These are phyloP conservation scores for Pseudocercospora ulei DNA, from an alignment of 2,329 filamentous ascomycete genomes.

Conservation along the genomic window DNA sequence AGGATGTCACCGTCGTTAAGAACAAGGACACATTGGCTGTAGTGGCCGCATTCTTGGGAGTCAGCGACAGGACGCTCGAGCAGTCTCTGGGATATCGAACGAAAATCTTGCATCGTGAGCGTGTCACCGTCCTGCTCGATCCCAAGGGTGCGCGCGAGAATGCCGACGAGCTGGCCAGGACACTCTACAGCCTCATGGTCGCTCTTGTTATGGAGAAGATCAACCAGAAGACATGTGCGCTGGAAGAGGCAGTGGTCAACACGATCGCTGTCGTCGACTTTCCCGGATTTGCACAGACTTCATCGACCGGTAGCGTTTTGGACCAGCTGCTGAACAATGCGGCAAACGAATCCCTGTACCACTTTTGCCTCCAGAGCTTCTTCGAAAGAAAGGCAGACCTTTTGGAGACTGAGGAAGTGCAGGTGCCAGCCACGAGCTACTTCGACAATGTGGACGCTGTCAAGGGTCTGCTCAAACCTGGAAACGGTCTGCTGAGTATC, in stretches of 20 bases:
- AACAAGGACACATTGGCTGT: constrained; percentile 84
- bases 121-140: constrained; percentile 97
- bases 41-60: constrained; percentile 87
- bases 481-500: constrained; percentile 87
- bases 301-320: constrained; percentile 70
- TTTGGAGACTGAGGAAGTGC: constrained; percentile 87
- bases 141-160: constrained; percentile 80
- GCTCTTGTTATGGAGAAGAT: constrained; percentile 88
- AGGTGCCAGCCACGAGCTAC: constrained; percentile 82
- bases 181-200: constrained; percentile 85
- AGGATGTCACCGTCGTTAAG: constrained; percentile 74
- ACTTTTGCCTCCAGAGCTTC: constrained; percentile 87
- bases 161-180: constrained; percentile 86
- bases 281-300: constrained; percentile 80
- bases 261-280: constrained; percentile 94
- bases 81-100: constrained; percentile 88
- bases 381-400: constrained; percentile 91
- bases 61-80: constrained; percentile 71
- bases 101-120: constrained; percentile 89
- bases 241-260: constrained; percentile 81
- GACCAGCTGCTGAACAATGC: constrained; percentile 94
- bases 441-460: constrained; percentile 97
- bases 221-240: constrained; percentile 78
- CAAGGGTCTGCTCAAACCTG: constrained; percentile 78
- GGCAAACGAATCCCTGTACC: constrained; percentile 83